Evolutionary conservation across 2,329 filamentous ascomycete species (phyloP), one percentile per base, ranked within the genome.

Genomic region (Lachnellula suecica): DNA sequence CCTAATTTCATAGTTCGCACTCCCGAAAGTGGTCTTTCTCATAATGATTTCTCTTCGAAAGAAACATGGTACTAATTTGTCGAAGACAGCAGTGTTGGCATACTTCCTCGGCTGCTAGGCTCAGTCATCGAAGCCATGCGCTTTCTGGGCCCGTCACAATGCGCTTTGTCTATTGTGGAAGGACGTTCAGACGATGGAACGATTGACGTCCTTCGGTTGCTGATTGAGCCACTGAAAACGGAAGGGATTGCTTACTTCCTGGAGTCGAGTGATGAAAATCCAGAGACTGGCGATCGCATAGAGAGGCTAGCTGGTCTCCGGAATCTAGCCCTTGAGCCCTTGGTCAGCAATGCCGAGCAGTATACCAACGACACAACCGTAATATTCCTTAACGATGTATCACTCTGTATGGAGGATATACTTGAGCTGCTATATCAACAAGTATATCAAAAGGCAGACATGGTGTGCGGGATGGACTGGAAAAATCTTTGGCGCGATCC

Each of bases 401-500:
- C 75, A 2, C 65, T 70, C 4, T 83, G 79, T 13, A 53, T 38
- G 43, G 79, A 83, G 35, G 81, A 85, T 56, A 73, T 85, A 15
- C 69, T 86, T 3, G 82, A 84, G 63, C 68, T 84, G 1, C 59
- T 76, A 1, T 71, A 78, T 56, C 79, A 84, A 63, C 74, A 71
- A 23, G 58, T 53, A 5, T 58, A 57, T 3, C 76, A 78, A 34
- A 65, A 63, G 2, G 81, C 79, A 7, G 75, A 79, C 60, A 82
- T 82, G 76, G 76, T 74, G 0, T 85, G 81, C 59, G 79, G 71
- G 5, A 77, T 85, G 73, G 81, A 85, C 63, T 85, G 81, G 79
- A 74, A 71, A 0, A 75, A 74, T 38, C 65, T 69, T 3, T 73
- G 70, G 0, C 47, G 48, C 0, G 66, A 76, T 2, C 74, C 76